phyloP scores from a whole-genome alignment of 495 filamentous ascomycete genomes.

The Daldinia bambusicola region DNA sequence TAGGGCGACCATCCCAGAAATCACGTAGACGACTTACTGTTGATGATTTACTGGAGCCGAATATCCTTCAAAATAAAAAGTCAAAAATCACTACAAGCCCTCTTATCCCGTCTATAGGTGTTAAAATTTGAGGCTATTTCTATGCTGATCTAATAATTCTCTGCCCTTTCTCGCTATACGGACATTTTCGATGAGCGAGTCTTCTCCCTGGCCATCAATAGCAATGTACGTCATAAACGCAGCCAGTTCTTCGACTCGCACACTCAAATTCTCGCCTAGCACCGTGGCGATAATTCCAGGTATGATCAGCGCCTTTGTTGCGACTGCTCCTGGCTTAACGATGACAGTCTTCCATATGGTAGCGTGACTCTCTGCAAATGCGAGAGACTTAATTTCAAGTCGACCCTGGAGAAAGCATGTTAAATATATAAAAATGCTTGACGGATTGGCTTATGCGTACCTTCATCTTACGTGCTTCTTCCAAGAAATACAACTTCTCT shows the following conservation, averaged over 20 bases:
- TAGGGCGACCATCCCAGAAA: not conserved
- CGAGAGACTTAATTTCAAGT: not conserved
- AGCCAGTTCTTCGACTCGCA: not conserved
- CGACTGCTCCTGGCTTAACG: not conserved
- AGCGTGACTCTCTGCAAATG: not conserved
- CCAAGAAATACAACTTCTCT: slow-evolving; percentile 34
- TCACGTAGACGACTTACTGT: not conserved
- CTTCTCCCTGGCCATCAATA: not conserved
- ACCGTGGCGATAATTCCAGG: not conserved
- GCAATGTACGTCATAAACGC: slow-evolving; percentile 1
- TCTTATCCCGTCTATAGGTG: not conserved
- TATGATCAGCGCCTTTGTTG: not conserved
- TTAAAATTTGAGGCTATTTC: not conserved
- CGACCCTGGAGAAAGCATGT: not conserved
- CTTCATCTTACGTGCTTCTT: slow-evolving; percentile 26
- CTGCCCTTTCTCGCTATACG: not conserved
- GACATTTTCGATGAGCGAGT: not conserved
- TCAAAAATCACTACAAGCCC: not conserved
- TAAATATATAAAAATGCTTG: not conserved
- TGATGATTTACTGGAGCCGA: not conserved
- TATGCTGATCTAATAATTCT: not conserved
- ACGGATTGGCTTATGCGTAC: not conserved
- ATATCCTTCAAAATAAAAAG: not conserved
- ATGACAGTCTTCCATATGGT: not conserved
- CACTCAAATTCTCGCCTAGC: not conserved